Conservation (phyloP, 140 eudicot genomes). For the Anethum foeniculum region DNA sequence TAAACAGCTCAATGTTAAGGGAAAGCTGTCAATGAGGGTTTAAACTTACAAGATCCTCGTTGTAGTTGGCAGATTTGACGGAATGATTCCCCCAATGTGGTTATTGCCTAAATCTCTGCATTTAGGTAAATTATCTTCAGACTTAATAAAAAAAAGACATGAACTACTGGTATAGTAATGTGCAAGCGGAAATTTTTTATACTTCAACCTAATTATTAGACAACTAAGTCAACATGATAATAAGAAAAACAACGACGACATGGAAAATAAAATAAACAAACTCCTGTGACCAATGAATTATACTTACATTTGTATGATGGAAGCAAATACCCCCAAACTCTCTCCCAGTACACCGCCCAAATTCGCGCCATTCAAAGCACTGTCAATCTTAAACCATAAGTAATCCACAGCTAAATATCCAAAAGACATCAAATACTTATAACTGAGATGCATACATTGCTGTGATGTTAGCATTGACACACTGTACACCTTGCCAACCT, state of each 20-base stretch:
- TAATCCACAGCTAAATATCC: background rate
- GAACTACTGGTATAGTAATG: background rate
- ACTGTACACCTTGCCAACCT: slow-evolving; percentile 89
- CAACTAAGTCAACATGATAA: background rate
- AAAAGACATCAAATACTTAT: background rate
- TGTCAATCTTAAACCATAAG: slow-evolving; percentile 27
- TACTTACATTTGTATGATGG: slow-evolving; percentile 78
- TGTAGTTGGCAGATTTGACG: slow-evolving; percentile 67
- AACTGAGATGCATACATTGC: slow-evolving; percentile 48
- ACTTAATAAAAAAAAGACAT: background rate
- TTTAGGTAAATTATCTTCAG: slow-evolving; percentile 1
- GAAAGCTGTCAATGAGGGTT: background rate
- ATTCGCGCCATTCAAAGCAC: slow-evolving; percentile 63
- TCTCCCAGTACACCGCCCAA: slow-evolving; percentile 77
- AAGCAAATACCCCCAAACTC: slow-evolving; percentile 55
- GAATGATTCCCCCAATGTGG: slow-evolving; percentile 82
- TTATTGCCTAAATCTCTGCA: slow-evolving; percentile 78
- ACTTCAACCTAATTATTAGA: background rate
- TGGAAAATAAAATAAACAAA: background rate
- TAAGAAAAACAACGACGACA: background rate
- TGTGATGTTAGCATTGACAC: slow-evolving; percentile 79
- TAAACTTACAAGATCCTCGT: slow-evolving; percentile 62
- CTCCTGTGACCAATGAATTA: background rate
- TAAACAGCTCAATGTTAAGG: background rate
- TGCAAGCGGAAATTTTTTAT: background rate